Evolutionary conservation across 75 land plant species (phyloP).

Genomic region (Picea glauca): DNA sequence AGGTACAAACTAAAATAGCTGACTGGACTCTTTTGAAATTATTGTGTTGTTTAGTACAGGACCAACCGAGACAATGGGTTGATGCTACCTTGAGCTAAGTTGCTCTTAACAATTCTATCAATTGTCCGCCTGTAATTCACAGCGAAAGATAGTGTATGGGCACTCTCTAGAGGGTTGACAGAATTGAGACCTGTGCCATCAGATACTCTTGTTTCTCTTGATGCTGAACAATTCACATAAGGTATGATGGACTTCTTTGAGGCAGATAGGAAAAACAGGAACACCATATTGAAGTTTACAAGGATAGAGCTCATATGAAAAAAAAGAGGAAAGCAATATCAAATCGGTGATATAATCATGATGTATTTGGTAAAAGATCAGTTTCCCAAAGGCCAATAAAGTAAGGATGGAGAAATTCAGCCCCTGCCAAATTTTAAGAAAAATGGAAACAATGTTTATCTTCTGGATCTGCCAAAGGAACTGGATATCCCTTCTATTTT

Average conservation of each 20-base stretch:
- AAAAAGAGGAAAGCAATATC: not conserved
- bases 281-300: not conserved
- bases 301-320: not conserved
- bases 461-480: not conserved
- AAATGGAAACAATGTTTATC: not conserved
- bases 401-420: not conserved
- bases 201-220: no score
- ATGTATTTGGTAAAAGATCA: not conserved
- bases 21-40: not conserved
- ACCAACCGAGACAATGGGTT: no score
- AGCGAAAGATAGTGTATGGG: no score
- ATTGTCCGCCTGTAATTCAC: no score
- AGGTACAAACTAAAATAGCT: not conserved
- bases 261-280: no score
- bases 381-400: not conserved
- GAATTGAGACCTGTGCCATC: no score
- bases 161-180: no score
- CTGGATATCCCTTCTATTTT: not conserved
- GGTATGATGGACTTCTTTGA: no score
- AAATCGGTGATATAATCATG: not conserved
- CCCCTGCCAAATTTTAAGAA: not conserved
- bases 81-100: no score
- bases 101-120: no score
- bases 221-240: no score
- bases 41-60: not conserved